These are phyloP conservation scores for Fusarium sp. DNA, from an alignment of 2,329 filamentous ascomycete species.

Conservation along the genomic window DNA sequence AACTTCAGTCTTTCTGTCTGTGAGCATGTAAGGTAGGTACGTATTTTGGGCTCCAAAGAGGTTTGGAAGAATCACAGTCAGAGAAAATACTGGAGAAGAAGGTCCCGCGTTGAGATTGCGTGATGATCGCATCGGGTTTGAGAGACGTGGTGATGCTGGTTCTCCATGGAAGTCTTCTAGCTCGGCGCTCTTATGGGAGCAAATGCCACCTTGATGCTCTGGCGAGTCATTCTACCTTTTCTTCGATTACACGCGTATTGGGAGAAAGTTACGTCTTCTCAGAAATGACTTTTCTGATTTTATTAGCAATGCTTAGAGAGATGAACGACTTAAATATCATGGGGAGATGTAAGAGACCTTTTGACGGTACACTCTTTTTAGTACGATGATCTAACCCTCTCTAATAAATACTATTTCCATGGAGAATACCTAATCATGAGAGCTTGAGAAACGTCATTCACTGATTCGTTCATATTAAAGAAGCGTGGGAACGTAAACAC, in stretches of 20 bases:
- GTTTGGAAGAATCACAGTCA: neutral
- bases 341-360: neutral
- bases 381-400: neutral
- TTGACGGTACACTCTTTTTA: neutral
- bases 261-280: neutral
- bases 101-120: neutral
- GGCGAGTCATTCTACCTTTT: neutral
- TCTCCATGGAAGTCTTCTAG: neutral
- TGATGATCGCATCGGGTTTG: neutral
- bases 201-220: neutral
- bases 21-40: neutral
- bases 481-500: neutral
- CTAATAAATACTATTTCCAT: neutral
- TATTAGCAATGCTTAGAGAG: neutral
- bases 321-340: neutral
- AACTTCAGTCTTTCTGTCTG: neutral
- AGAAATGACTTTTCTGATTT: neutral
- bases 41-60: neutral
- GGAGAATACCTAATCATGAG: neutral
- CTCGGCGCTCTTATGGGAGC: neutral
- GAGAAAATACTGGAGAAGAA: neutral
- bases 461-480: neutral
- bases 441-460: neutral
- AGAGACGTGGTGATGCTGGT: neutral
- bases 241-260: neutral